phyloP scores from a whole-genome alignment of 2,329 filamentous ascomycete genomes.

The Zasmidium cellare region DNA sequence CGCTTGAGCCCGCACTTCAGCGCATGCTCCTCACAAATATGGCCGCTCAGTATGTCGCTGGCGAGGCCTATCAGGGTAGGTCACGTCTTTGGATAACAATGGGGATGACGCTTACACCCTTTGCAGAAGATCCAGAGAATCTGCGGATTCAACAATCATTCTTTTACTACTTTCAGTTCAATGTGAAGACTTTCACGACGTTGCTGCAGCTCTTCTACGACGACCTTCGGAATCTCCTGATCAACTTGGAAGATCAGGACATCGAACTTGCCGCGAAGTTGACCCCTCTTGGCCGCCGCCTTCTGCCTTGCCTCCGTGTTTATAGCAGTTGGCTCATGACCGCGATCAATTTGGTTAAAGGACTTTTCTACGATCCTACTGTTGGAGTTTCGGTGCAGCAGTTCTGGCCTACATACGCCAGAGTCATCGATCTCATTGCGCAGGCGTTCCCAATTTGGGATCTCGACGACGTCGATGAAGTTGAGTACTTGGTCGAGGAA shows the following conservation, averaged over 20 bases:
- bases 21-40: slow-evolving; percentile 87
- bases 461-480: slow-evolving; percentile 46
- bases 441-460: slow-evolving; percentile 58
- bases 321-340: slow-evolving; percentile 67
- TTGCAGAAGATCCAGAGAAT: slow-evolving; percentile 24
- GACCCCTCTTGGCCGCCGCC: slow-evolving; percentile 41
- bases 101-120: not conserved
- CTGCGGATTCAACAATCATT: slow-evolving; percentile 41
- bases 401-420: slow-evolving; percentile 67
- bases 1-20: slow-evolving; percentile 64
- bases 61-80: slow-evolving; percentile 59
- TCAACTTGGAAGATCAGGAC: slow-evolving; percentile 53
- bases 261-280: slow-evolving; percentile 34
- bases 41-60: slow-evolving; percentile 74
- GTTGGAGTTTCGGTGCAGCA: slow-evolving; percentile 57
- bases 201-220: slow-evolving; percentile 69
- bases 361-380: slow-evolving; percentile 38
- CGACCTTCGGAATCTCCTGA: slow-evolving; percentile 56
- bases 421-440: slow-evolving; percentile 59
- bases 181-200: slow-evolving; percentile 72
- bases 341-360: too few relatives aligned
- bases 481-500: slow-evolving; percentile 67
- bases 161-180: slow-evolving; percentile 71
- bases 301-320: slow-evolving; percentile 64
- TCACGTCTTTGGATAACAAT: not conserved